Evolutionary conservation across 2,329 filamentous ascomycete genomes (phyloP).

Genomic region (Aspergillus sp.): DNA sequence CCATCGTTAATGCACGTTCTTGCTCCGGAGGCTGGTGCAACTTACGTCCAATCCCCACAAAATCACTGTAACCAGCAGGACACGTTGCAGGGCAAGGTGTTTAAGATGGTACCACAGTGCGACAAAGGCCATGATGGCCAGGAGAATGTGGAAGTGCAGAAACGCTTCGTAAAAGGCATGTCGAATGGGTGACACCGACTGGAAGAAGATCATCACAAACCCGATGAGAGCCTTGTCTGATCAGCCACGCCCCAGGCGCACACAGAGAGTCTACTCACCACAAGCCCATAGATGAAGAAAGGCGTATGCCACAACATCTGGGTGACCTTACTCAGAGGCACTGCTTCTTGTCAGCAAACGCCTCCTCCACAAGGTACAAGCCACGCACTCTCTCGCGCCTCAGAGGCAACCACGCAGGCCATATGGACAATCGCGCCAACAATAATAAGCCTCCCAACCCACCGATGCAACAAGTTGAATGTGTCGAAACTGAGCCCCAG

Average conservation of each 20-base stretch:
- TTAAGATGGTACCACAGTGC: conserved; percentile 38
- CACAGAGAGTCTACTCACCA: conserved; percentile 30
- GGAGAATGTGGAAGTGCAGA: conserved; percentile 41
- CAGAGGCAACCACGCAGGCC: conserved; percentile 23
- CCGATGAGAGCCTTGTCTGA: conserved; percentile 32
- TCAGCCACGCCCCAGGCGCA: no score
- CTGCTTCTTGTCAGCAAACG: background rate
- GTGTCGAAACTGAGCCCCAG: conserved; percentile 88
- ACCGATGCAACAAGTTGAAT: conserved; percentile 84
- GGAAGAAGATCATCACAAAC: conserved; percentile 39
- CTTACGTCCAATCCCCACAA: conserved; percentile 35
- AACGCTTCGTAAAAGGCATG: conserved; percentile 48
- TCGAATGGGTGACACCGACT: conserved; percentile 41
- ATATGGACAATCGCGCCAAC: conserved; percentile 69
- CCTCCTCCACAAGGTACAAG: background rate
- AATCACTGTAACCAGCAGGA: conserved; percentile 30
- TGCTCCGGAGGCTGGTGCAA: conserved; percentile 3
- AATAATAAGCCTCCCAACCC: conserved; percentile 72
- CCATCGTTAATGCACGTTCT: conserved; percentile 14
- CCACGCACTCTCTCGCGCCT: conserved; percentile 21
- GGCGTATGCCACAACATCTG: conserved; percentile 26
- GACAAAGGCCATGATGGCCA: conserved; percentile 40
- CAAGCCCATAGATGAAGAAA: conserved; percentile 30
- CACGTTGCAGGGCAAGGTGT: conserved; percentile 28
- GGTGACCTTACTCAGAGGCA: conserved; percentile 52